Conservation (phyloP, 176 grass and related monocot genomes). For the Elaeis guineensis region DNA sequence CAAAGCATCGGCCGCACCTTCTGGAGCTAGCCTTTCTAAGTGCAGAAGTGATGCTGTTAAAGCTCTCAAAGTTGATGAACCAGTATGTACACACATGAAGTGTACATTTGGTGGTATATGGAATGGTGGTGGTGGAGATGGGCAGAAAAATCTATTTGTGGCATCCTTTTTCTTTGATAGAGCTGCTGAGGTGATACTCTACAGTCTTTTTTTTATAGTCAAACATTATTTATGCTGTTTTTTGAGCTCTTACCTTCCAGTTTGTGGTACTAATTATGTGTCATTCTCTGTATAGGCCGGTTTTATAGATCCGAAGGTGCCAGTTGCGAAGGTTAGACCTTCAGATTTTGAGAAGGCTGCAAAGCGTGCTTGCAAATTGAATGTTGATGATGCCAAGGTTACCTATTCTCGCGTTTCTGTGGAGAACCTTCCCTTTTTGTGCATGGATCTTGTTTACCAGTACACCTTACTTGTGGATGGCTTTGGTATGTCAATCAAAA, state of each 20-base stretch:
- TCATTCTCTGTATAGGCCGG: conserved; percentile 40
- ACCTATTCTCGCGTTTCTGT: conserved; percentile 54
- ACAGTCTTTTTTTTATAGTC: background rate
- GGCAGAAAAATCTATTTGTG: conserved; percentile 96
- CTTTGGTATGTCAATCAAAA: conserved; percentile 55
- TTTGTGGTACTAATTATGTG: no score
- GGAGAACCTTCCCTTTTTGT: conserved; percentile 86
- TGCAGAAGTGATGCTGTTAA: conserved; percentile 62
- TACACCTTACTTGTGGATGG: conserved; percentile 93
- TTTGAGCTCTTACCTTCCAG: no score
- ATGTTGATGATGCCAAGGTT: conserved; percentile 59
- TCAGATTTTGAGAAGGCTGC: conserved; percentile 82
- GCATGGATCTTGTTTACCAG: conserved; percentile 99
- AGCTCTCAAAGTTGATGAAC: conserved; percentile 77
- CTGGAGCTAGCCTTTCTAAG: conserved; percentile 71
- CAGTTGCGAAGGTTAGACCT: conserved; percentile 58
- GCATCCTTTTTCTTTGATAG: conserved; percentile 98
- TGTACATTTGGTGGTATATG: conserved; percentile 97
- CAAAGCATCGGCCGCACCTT: conserved; percentile 54
- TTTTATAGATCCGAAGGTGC: conserved; percentile 56
- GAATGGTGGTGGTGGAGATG: conserved; percentile 98
- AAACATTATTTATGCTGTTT: no score
- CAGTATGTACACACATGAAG: conserved; percentile 93
- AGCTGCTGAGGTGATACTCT: conserved; percentile 60
- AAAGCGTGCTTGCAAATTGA: conserved; percentile 77